A percentile compares a stretch with the other conserved stretches of the same genome.
These are phyloP conservation scores for Leccinellum luteum DNA, from an alignment of 768 basidiomycete genomes.

Conservation along the genomic window DNA sequence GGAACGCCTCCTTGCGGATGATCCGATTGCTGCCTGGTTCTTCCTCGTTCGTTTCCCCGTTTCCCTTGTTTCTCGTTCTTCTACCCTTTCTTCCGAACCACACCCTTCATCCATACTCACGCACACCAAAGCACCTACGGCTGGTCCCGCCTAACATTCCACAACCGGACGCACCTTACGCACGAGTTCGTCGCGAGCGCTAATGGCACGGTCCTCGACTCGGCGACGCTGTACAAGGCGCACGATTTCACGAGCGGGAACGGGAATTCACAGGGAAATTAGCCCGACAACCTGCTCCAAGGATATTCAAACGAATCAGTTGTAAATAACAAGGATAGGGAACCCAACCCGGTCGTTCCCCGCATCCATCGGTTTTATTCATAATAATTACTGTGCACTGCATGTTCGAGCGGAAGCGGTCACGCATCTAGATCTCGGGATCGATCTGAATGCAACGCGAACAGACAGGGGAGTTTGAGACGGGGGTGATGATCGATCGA, in stretches of 20 bases:
- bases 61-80: neutral
- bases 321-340: neutral
- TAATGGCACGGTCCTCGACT: conserved; percentile 25
- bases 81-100: neutral
- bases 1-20: too few relatives aligned
- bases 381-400: neutral
- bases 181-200: conserved; percentile 31
- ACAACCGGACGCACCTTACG: conserved; percentile 29
- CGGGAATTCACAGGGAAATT: neutral
- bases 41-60: neutral
- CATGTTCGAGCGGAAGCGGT: neutral
- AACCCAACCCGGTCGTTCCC: too few relatives aligned
- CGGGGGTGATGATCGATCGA: too few relatives aligned
- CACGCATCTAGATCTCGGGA: neutral
- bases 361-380: too few relatives aligned
- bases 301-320: neutral
- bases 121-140: conserved; percentile 18
- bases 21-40: neutral
- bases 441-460: neutral
- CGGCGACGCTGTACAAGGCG: conserved; percentile 24
- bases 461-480: neutral
- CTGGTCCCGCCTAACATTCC: conserved; percentile 30
- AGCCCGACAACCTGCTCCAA: neutral
- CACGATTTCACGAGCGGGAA: conserved; percentile 10
- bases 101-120: neutral